Evolutionary conservation across 768 basidiomycete genomes (phyloP), one percentile per base, ranked within the genome.

Genomic region (Mycena olivaceomarginata): DNA sequence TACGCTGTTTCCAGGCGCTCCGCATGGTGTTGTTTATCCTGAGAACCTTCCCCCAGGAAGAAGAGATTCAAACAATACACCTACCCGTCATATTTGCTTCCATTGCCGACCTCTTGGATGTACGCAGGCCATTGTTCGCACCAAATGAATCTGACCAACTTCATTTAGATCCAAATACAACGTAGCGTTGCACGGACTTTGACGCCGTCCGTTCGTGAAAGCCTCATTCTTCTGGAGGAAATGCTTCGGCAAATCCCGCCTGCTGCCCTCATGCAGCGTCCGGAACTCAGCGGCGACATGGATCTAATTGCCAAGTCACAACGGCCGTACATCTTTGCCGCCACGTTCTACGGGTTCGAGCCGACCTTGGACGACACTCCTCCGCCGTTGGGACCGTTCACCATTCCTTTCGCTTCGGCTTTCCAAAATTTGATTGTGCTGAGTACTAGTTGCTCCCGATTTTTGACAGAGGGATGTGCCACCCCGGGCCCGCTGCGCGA

Each of bases 61-160:
- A 99, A 76, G 98, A 98, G 82, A 91, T 96, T 37, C 93, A 92
- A 81, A 91, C 88, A 4, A 88, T 97, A 40, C 96, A 98, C 84
- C 85, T 97, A 13, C 97, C 98, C 0, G 85, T 97, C 57, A 87
- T 97, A 16, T 94, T 98, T 74, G 88, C 92, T 2, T 93, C 92
- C 8, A 87, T 96, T 57, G 82, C 94, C 53, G 94, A 96, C 76
- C 81, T 90, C 7, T 77, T 96, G 45, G 86, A 91, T 77, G 96
- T 97, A 83, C 84, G 89, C 66, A 60, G 7, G 37, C 63, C 77
- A n/a, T 45, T 20, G n/a, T 41, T 71, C 64, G 57, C 53, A 45
- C 31, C 43, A 31, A 48, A 57, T 37, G 31, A 57, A 59, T 74
- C 66, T 72, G 22, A 76, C 68, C 20, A 65, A 51, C 57, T 67